Conservation (phyloP, 306 rosid genomes). For the Aeschynomene evenia region DNA sequence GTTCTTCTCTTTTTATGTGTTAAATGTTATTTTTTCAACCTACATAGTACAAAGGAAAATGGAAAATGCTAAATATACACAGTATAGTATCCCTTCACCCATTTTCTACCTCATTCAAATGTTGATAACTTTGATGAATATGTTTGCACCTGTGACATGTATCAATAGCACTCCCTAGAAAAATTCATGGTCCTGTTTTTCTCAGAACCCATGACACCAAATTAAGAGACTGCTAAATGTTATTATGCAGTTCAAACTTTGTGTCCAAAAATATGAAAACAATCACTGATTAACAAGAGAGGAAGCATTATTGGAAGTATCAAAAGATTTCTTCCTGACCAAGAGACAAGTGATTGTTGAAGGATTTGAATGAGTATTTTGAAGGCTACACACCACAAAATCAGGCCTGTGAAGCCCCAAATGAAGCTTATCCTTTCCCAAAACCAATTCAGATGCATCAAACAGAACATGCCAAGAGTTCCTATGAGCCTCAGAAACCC, state of each 20-base stretch:
- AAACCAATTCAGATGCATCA: constrained; percentile 72
- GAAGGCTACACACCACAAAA: constrained; percentile 72
- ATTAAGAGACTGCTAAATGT: not conserved
- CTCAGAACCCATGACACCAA: constrained; percentile 12
- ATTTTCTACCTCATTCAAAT: too few species aligned
- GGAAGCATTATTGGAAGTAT: constrained; percentile 51
- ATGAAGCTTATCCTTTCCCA: constrained; percentile 62
- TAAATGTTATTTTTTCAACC: constrained; percentile 34
- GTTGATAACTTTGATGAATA: too few species aligned
- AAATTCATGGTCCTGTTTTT: constrained; percentile 9
- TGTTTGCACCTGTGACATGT: too few species aligned
- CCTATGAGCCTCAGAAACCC: constrained; percentile 92
- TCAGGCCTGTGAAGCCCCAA: constrained; percentile 82
- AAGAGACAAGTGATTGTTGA: constrained; percentile 79
- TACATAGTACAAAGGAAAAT: constrained; percentile 22
- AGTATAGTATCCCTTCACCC: too few species aligned
- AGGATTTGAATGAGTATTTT: constrained; percentile 64
- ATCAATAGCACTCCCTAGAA: too few species aligned
- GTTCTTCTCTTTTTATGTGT: constrained; percentile 17
- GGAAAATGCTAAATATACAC: too few species aligned
- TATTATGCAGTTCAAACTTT: not conserved
- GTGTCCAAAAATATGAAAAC: not conserved
- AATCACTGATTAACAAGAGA: constrained; percentile 51
- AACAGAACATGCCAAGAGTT: constrained; percentile 90
- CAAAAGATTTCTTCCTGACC: constrained; percentile 79